These are phyloP conservation scores for Trichoderma afroharzianum DNA, from an alignment of 2,329 filamentous ascomycete genomes.

Conservation along the genomic window DNA sequence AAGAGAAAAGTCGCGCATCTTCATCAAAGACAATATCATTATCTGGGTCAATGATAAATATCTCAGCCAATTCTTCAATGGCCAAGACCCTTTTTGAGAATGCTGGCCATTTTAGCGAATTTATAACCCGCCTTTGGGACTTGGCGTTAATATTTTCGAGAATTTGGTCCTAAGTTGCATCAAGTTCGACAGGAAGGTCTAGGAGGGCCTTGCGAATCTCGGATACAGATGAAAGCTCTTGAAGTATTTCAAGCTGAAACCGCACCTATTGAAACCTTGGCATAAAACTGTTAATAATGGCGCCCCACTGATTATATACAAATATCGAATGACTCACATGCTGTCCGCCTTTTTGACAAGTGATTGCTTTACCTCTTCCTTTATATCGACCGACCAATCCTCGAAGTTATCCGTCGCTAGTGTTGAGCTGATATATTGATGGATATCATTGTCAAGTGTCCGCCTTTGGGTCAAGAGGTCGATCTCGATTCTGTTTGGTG, in stretches of 20 bases:
- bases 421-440: not conserved
- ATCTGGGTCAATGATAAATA: not conserved
- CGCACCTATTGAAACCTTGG: not conserved
- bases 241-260: not conserved
- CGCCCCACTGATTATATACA: not conserved
- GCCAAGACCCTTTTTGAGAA: not conserved
- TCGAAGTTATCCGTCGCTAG: not conserved
- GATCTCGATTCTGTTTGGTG: not conserved
- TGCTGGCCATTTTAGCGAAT: not conserved
- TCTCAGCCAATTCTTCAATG: not conserved
- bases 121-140: not conserved
- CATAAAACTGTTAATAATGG: not conserved
- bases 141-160: not conserved
- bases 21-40: not conserved
- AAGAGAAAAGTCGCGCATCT: not conserved
- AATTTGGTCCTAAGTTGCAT: not conserved
- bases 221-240: not conserved
- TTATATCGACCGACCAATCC: not conserved
- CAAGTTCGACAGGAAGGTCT: not conserved
- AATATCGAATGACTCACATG: not conserved
- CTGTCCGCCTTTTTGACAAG: not conserved
- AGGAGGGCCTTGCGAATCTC: not conserved
- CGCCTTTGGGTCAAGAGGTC: not conserved
- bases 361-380: not conserved
- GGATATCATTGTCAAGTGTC: not conserved